Base-by-base conservation (phyloP, 208 protist genomes). In the Lotmaria passim region DNA sequence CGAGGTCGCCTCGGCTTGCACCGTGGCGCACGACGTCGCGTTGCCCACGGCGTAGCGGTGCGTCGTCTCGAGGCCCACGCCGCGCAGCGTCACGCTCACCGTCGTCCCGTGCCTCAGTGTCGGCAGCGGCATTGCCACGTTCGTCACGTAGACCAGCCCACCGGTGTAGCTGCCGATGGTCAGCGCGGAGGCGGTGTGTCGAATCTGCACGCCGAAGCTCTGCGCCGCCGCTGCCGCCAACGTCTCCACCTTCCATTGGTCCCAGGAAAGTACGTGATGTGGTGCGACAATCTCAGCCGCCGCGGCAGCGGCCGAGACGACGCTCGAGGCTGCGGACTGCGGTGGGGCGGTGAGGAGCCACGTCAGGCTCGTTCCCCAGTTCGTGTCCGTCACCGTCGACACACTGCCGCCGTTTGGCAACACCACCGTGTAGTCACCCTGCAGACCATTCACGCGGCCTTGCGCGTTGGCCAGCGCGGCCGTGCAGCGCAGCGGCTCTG, bases 31-130 rank as follows among this genome's bases (percentile, higher is more conserved):
- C 33, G 75, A 65, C 8, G 66, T 44, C 14, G 66, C 73, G n/a
- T 38, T 67, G 7, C 70, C 77, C 10, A 92, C 44, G 5, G 86
- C 58, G 75, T 95, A 95, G 48, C 47, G 69, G 74, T 95, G 83
- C 30, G 46, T 62, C 17, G 79, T 81, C 47, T 77, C 82, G 24
- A 95, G 80, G 2, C 90, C 85, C 26, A 85, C 82, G 12, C 90
- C 90, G 14, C 52, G 51, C 15, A 80, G 30, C 30, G 59, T 70
- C 2, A 89, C 12, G 17, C 73, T 81, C 36, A 69, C 68, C 30
- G 57, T 67, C 14, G 34, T 43, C 17, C 73, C 74, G 0, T 38
- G 21, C 19, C 33, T 55, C 44, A 83, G 62, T 41, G 38, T 66
- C 24, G 76, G 69, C 44, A 65, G 47, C 30, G 79, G 58, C 19